phyloP scores from a whole-genome alignment of 371 early-diverging fungal species.

The Parasitella parasitica region DNA sequence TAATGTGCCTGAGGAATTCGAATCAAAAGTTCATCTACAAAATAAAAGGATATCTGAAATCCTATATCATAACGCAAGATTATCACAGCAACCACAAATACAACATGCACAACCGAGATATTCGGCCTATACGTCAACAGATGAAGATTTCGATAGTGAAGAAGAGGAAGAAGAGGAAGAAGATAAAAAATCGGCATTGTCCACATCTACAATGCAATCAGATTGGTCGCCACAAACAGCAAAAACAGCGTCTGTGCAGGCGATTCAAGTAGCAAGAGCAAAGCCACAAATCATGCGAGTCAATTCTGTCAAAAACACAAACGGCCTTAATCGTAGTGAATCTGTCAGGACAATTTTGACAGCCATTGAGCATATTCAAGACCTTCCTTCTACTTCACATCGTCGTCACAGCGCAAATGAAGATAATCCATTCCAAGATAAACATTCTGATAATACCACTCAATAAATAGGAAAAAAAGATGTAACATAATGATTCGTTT shows the following conservation, averaged over 20 bases:
- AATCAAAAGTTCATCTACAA: conserved; percentile 3
- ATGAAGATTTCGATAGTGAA: conserved; percentile 1
- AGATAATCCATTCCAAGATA: not conserved
- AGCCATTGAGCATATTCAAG: conserved; percentile 12
- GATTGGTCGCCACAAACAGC: conserved; percentile 3
- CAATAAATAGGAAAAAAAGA: not conserved
- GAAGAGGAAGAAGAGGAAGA: not conserved
- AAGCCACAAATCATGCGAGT: conserved; percentile 50
- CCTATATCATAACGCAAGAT: not conserved
- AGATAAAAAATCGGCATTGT: not conserved
- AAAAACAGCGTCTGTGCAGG: conserved; percentile 18
- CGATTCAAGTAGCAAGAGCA: conserved; percentile 42
- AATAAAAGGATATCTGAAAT: conserved; percentile 16
- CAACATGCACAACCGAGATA: conserved; percentile 16
- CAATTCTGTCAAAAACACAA: conserved; percentile 32
- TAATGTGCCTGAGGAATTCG: conserved; percentile 2
- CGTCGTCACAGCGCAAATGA: not conserved
- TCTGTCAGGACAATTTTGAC: conserved; percentile 24
- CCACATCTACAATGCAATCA: not conserved
- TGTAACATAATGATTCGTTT: not conserved
- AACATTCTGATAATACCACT: not conserved
- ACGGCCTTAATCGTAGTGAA: conserved; percentile 28
- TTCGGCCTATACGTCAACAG: conserved; percentile 28
- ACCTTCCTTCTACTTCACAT: not conserved
- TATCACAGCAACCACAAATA: conserved; percentile 9